Evolutionary conservation across 768 basidiomycete genomes (phyloP).

Genomic region (Boletus subparvulus): DNA sequence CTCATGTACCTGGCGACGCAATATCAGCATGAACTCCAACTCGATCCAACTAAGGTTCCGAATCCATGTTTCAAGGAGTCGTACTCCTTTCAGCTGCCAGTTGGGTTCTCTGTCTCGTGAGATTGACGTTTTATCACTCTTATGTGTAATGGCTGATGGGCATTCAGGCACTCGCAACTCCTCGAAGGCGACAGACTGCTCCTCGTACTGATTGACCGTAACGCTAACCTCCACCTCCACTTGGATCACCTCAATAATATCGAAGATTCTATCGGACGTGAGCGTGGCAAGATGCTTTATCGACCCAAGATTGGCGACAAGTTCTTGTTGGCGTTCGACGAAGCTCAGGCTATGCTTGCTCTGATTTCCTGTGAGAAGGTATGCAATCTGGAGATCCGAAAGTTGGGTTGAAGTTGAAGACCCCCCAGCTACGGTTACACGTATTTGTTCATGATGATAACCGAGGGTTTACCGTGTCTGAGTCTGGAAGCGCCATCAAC

Average conservation of each 20-base stretch:
- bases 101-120: slow-evolving; percentile 27
- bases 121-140: not conserved
- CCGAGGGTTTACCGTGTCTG: slow-evolving; percentile 38
- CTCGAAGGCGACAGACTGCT: slow-evolving; percentile 41
- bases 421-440: slow-evolving; percentile 38
- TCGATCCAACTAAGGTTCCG: slow-evolving; percentile 21
- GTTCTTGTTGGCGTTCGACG: slow-evolving; percentile 50
- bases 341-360: slow-evolving; percentile 47
- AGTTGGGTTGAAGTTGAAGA: not conserved
- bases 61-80: slow-evolving; percentile 27
- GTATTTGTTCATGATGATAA: slow-evolving; percentile 50
- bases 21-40: slow-evolving; percentile 31
- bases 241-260: slow-evolving; percentile 37
- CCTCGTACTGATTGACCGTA: slow-evolving; percentile 38
- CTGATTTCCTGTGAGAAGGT: slow-evolving; percentile 47
- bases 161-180: slow-evolving; percentile 39
- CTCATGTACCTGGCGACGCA: slow-evolving; percentile 31
- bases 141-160: not conserved
- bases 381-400: not conserved
- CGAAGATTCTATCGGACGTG: slow-evolving; percentile 33
- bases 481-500: slow-evolving; percentile 42
- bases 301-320: slow-evolving; percentile 48
- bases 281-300: slow-evolving; percentile 36
- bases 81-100: slow-evolving; percentile 24
- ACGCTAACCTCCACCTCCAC: slow-evolving; percentile 36